These are phyloP conservation scores for Diaporthe vexans DNA, from an alignment of 2,329 filamentous ascomycete species.

Conservation along the genomic window DNA sequence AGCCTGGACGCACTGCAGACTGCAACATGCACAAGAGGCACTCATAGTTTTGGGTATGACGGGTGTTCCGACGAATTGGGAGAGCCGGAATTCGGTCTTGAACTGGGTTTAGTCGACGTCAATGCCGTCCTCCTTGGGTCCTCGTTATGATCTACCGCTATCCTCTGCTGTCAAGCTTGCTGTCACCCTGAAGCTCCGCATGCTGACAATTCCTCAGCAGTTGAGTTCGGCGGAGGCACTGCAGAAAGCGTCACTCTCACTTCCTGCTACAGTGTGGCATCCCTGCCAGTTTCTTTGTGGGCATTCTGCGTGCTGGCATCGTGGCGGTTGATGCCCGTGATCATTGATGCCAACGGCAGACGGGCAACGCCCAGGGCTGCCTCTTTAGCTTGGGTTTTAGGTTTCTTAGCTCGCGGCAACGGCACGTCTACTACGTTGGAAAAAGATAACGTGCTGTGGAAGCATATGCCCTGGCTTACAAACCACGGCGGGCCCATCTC, in stretches of 20 bases:
- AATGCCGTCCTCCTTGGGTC: neutral
- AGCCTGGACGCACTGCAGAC: neutral
- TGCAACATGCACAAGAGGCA: neutral
- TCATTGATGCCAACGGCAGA: neutral
- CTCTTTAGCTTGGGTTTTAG: constrained; percentile 19
- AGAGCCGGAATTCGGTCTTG: constrained; percentile 21
- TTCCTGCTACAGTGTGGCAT: neutral
- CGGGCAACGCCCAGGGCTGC: constrained; percentile 4
- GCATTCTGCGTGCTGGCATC: neutral
- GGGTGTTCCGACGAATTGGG: constrained; percentile 16
- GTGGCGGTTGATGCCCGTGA: neutral
- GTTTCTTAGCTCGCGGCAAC: constrained; percentile 25
- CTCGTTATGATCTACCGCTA: constrained; percentile 3
- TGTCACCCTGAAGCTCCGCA: constrained; percentile 18
- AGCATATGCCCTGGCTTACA: neutral
- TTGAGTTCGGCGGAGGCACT: neutral
- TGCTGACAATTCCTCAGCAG: constrained; percentile 31
- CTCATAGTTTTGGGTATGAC: neutral
- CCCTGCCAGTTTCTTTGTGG: neutral
- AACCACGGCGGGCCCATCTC: neutral
- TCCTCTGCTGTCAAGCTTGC: constrained; percentile 3
- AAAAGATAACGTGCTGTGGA: neutral
- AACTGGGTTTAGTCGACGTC: constrained; percentile 16
- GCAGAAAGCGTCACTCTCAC: neutral
- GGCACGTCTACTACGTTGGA: neutral